A percentile compares a stretch with the other conserved stretches of the same genome.
Conservation (phyloP, 768 basidiomycete species). For the Suillus weaverae region DNA sequence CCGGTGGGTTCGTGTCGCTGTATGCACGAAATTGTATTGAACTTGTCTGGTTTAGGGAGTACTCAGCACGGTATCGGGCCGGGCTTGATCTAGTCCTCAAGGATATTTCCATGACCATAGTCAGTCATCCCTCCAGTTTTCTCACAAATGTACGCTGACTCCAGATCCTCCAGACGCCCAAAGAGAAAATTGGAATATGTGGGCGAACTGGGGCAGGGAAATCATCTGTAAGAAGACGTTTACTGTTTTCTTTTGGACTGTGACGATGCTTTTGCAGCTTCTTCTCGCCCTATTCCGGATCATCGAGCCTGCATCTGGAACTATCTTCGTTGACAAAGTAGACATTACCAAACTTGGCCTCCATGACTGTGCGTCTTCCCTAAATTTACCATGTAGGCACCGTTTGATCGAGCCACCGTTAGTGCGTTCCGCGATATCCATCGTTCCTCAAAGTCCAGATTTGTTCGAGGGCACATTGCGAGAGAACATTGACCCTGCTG, state of each 20-base stretch:
- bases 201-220: slow-evolving; percentile 83
- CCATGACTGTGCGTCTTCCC: slow-evolving; percentile 43
- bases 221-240: slow-evolving; percentile 57
- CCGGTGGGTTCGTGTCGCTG: slow-evolving; percentile 40
- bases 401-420: neutral
- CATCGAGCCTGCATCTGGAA: slow-evolving; percentile 67
- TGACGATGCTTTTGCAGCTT: slow-evolving; percentile 36
- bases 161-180: slow-evolving; percentile 52
- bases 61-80: slow-evolving; percentile 77
- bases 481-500: slow-evolving; percentile 89
- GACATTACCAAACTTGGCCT: slow-evolving; percentile 78
- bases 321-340: slow-evolving; percentile 70
- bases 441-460: slow-evolving; percentile 81
- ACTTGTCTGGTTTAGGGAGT: slow-evolving; percentile 44
- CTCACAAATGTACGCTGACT: slow-evolving; percentile 4
- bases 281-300: slow-evolving; percentile 77
- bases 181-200: slow-evolving; percentile 89
- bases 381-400: neutral
- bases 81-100: slow-evolving; percentile 82
- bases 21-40: slow-evolving; percentile 4
- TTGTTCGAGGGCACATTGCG: slow-evolving; percentile 73
- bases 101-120: slow-evolving; percentile 69
- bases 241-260: neutral
- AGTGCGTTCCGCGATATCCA: slow-evolving; percentile 78
- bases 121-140: slow-evolving; percentile 30